Evolutionary conservation across 2,329 filamentous ascomycete species (phyloP).

Genomic region (Immersiporthe knoxdaviesiana): DNA sequence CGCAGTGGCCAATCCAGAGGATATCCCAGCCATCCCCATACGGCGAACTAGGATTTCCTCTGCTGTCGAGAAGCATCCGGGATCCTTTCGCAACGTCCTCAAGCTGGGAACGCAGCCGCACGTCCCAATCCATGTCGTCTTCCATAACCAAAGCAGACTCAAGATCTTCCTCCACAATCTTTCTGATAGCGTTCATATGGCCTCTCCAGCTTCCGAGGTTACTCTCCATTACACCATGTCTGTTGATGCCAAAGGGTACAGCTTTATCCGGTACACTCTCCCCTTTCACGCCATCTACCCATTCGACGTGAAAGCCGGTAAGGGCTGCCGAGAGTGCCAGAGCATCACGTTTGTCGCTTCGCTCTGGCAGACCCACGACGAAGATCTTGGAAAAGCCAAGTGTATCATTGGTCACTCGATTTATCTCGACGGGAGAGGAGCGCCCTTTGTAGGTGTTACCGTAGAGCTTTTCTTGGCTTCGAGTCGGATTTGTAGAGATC

Average conservation of each 20-base stretch:
- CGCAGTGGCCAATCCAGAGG: slow-evolving; percentile 56
- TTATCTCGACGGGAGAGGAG: slow-evolving; percentile 29
- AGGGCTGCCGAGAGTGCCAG: slow-evolving; percentile 51
- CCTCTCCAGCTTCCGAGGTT: slow-evolving; percentile 46
- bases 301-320: slow-evolving; percentile 49
- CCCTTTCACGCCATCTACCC: slow-evolving; percentile 49
- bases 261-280: slow-evolving; percentile 43
- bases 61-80: slow-evolving; percentile 27
- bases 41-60: slow-evolving; percentile 32
- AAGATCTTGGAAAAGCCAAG: slow-evolving; percentile 41
- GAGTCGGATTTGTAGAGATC: too few species aligned
- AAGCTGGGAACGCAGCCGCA: slow-evolving; percentile 46
- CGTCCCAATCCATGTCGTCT: slow-evolving; percentile 54
- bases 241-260: slow-evolving; percentile 39
- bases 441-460: slow-evolving; percentile 29
- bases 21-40: slow-evolving; percentile 58
- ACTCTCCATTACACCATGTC: slow-evolving; percentile 37
- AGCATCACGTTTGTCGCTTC: slow-evolving; percentile 56
- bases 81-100: slow-evolving; percentile 23
- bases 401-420: slow-evolving; percentile 35
- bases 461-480: slow-evolving; percentile 11
- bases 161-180: slow-evolving; percentile 43
- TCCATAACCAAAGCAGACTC: slow-evolving; percentile 48
- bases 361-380: slow-evolving; percentile 53
- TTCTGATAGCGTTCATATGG: slow-evolving; percentile 44